A percentile compares a stretch with the other conserved stretches of the same genome.
phyloP scores from a whole-genome alignment of 805 yeast genomes.

The Schwanniomyces yamadae region DNA sequence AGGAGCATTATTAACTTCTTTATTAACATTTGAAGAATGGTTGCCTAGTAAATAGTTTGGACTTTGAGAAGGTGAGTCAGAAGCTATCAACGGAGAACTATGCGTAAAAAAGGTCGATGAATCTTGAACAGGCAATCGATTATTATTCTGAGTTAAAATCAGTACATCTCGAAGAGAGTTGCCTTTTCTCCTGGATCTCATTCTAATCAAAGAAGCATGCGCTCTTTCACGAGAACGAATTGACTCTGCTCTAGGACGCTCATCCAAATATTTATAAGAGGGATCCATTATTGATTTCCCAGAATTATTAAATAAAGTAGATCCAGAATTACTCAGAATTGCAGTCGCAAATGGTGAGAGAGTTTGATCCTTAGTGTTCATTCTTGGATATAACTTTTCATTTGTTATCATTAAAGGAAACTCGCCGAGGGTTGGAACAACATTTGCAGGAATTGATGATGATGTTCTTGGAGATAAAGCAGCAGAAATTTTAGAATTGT shows the following conservation, averaged over 20 bases:
- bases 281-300: not conserved
- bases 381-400: slow-evolving; percentile 27
- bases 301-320: not conserved
- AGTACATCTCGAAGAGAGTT: slow-evolving; percentile 34
- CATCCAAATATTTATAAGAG: slow-evolving; percentile 19
- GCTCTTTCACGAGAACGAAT: slow-evolving; percentile 59
- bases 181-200: slow-evolving; percentile 57
- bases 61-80: slow-evolving; percentile 18
- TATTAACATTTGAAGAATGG: slow-evolving; percentile 4
- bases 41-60: not conserved
- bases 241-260: slow-evolving; percentile 25
- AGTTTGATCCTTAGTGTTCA: not conserved
- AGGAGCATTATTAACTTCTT: too few relatives aligned
- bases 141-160: slow-evolving; percentile 21
- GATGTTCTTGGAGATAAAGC: slow-evolving; percentile 15
- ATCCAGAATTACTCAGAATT: not conserved
- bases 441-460: slow-evolving; percentile 14
- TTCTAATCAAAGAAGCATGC: slow-evolving; percentile 61
- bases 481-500: slow-evolving; percentile 22
- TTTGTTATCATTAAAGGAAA: slow-evolving; percentile 37
- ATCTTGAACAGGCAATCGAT: slow-evolving; percentile 23
- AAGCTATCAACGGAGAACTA: slow-evolving; percentile 19
- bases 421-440: slow-evolving; percentile 44
- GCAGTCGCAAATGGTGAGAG: not conserved
- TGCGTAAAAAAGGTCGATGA: slow-evolving; percentile 2